Conservation (phyloP, 306 rosid genomes). For the Adenanthera pavonina region DNA sequence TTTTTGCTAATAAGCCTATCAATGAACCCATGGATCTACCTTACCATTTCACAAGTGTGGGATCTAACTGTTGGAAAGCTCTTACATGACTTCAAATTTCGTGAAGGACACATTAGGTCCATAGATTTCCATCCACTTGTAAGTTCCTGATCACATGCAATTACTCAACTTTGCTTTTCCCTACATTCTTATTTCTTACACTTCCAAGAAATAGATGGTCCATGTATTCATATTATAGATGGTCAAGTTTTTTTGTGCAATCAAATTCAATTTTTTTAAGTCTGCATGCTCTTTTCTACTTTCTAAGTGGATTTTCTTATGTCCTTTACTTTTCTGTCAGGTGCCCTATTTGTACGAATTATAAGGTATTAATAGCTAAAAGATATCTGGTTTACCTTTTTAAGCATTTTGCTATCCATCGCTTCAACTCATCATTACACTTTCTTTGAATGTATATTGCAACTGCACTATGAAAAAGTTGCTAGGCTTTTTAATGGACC, state of each 20-base stretch:
- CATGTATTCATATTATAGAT: background rate
- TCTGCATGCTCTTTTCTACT: constrained; percentile 6
- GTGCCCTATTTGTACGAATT: constrained; percentile 97
- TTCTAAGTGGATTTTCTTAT: constrained; percentile 11
- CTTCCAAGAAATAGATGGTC: background rate
- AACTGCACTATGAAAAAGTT: constrained; percentile 94
- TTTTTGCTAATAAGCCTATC: constrained; percentile 17
- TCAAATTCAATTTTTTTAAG: background rate
- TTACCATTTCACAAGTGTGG: no score
- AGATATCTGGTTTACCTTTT: no score
- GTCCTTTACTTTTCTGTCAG: constrained; percentile 51
- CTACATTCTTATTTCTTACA: background rate
- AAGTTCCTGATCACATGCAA: background rate
- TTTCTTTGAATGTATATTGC: constrained; percentile 42
- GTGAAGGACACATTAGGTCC: constrained; percentile 83
- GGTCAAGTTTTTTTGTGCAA: background rate
- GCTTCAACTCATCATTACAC: constrained; percentile 28
- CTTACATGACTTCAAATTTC: constrained; percentile 89
- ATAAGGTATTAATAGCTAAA: no score
- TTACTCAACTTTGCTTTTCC: background rate
- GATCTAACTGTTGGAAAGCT: constrained; percentile 97
- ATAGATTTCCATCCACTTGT: constrained; percentile 80
- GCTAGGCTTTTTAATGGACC: no score
- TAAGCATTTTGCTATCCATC: no score
- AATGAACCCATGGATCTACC: constrained; percentile 30